Evolutionary conservation across 139 green algal genomes (phyloP), one percentile per base, ranked within the genome.

Genomic region (Micractinium sp.): DNA sequence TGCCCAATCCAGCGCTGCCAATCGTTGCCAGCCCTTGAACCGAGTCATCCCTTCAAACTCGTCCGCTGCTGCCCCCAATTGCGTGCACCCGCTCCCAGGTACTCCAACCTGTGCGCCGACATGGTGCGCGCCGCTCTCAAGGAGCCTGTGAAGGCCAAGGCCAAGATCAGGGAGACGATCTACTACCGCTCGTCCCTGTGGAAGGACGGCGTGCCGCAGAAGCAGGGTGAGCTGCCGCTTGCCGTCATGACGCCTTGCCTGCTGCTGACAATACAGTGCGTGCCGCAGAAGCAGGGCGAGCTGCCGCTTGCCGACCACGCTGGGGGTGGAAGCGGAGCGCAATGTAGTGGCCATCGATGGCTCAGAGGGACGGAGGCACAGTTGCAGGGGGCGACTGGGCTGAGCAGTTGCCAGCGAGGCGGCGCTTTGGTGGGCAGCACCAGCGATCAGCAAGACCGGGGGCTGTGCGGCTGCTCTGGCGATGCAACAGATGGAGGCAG

Each of bases 71-170:
- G 5, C 35, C 13, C 39, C 78, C 23, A 23, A 25, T 41, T 22
- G 27, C n/a, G n/a, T n/a, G n/a, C 63, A 5, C 14, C 63, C 22
- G n/a, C 31, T n/a, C 27, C 47, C 82, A 66, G 35, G 88, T 97
- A 97, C 82, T 73, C 95, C 74, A 97, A 96, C 88, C 86, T 94
- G 53, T 95, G 93, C 73, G 94, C 95, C 25, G 90, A 93, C 84
- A 95, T 97, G 91, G 90, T 98, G 77, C 92, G 95, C 14, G 87
- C 91, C 0, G 95, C 95, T 23, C 84, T 97, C 33, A 98, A 98
- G 86, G 94, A 97, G 89, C 93, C 94, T 2, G n/a, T 87, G 29
- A 95, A 93, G 86, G 90, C 86, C 41, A 92, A 94, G 76, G 95
- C 93, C 56, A 92, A 93, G 85, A 66, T 80, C 5, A 74, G 94